Evolutionary conservation across 331 rosid genomes (phyloP).

Genomic region (Rhamnella rubrinervis): DNA sequence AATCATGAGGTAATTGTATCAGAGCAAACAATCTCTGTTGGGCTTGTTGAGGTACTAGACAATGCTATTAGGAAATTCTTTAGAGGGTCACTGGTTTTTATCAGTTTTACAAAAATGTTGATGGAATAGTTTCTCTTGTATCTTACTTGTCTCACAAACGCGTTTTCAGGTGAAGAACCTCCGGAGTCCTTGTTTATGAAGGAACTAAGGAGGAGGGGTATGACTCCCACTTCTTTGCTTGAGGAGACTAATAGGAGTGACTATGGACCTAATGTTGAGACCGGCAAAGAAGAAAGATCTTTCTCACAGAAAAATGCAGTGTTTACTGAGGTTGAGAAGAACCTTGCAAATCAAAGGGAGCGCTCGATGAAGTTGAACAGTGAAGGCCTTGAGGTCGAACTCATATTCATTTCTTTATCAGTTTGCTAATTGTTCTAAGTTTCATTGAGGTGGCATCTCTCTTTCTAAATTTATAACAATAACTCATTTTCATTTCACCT

Average conservation of each 20-base stretch:
- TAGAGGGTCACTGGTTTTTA: constrained; percentile 4
- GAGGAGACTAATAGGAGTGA: constrained; percentile 65
- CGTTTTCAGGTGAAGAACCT: constrained; percentile 77
- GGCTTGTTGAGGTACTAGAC: background rate
- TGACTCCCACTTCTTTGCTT: constrained; percentile 89
- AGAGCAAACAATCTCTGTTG: background rate
- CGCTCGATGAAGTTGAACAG: constrained; percentile 90
- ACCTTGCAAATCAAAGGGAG: constrained; percentile 85
- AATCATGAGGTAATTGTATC: background rate
- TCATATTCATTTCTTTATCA: background rate
- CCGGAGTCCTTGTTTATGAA: constrained; percentile 94
- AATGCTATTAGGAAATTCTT: background rate
- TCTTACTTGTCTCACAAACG: constrained; percentile 17
- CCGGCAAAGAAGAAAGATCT: constrained; percentile 55
- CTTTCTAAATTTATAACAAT: background rate
- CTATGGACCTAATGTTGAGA: constrained; percentile 56
- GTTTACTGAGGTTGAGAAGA: constrained; percentile 72
- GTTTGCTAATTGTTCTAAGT: background rate
- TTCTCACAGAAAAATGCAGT: constrained; percentile 59
- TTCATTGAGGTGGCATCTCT: background rate
- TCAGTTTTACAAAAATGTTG: background rate
- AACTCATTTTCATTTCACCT: too few species aligned
- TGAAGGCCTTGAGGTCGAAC: constrained; percentile 87
- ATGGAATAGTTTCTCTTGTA: background rate
- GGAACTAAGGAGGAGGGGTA: constrained; percentile 89